Conservation (phyloP, 106 monocot genomes). For the Gastrodia elata region DNA sequence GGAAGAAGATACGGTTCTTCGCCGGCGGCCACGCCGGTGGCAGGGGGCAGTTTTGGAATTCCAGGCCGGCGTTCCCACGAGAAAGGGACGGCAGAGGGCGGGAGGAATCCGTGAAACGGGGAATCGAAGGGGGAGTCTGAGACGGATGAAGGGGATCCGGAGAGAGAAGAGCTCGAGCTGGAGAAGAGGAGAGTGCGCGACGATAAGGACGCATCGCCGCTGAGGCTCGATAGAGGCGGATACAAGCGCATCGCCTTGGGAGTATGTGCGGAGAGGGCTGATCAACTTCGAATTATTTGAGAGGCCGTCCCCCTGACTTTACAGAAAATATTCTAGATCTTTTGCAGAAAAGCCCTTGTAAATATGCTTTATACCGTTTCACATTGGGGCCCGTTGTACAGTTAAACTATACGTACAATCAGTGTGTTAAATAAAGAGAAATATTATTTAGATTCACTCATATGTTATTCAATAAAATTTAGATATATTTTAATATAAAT, state of each 20-base stretch:
- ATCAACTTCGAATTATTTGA: too few species aligned
- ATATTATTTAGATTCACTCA: too few species aligned
- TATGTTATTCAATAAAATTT: too few species aligned
- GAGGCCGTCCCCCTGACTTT: too few species aligned
- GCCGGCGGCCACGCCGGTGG: background rate
- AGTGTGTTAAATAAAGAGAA: too few species aligned
- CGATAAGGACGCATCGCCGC: background rate
- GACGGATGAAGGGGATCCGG: background rate
- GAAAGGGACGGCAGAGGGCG: slow-evolving; percentile 4
- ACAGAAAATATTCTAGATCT: too few species aligned
- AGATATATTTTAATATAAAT: too few species aligned
- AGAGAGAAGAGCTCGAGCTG: background rate
- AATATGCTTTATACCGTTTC: too few species aligned
- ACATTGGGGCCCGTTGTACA: too few species aligned
- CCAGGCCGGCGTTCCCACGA: slow-evolving; percentile 11
- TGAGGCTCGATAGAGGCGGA: background rate
- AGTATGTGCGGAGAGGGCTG: too few species aligned
- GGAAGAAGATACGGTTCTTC: background rate
- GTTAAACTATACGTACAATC: too few species aligned
- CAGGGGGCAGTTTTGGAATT: background rate
- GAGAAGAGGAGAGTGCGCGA: background rate
- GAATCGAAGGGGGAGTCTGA: background rate
- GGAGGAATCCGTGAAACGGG: background rate
- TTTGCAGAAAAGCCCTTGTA: too few species aligned
- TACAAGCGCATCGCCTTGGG: background rate